These are phyloP conservation scores for Thermoascus crustaceus DNA, from an alignment of 2,329 filamentous ascomycete species.

Conservation along the genomic window DNA sequence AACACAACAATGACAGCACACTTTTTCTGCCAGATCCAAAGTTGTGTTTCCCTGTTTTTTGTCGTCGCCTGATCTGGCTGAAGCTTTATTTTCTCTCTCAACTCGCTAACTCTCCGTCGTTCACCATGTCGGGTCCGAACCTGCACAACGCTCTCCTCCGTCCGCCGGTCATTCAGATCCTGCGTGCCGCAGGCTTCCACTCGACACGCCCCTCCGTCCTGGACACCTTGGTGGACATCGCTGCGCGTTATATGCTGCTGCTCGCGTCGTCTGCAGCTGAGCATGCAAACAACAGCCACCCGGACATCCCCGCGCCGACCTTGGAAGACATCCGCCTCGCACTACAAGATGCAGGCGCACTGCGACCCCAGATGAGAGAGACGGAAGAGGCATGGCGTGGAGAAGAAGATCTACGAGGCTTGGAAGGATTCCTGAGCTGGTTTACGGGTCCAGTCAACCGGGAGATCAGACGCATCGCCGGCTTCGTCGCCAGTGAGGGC, in stretches of 20 bases:
- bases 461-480: constrained; percentile 74
- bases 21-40: not conserved
- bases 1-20: constrained; percentile 1
- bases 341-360: constrained; percentile 68
- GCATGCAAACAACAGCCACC: constrained; percentile 62
- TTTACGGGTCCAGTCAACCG: constrained; percentile 63
- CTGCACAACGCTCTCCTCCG: constrained; percentile 73
- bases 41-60: too few relatives aligned
- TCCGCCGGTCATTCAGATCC: constrained; percentile 79
- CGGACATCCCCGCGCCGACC: constrained; percentile 52
- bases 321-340: constrained; percentile 79
- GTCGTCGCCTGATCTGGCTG: not conserved
- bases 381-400: constrained; percentile 61
- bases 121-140: constrained; percentile 39
- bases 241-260: constrained; percentile 68
- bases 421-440: constrained; percentile 74
- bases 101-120: not conserved
- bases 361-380: constrained; percentile 59
- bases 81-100: not conserved
- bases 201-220: constrained; percentile 71
- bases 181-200: constrained; percentile 86
- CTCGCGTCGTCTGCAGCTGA: constrained; percentile 65
- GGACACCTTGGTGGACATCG: constrained; percentile 80
- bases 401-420: constrained; percentile 68
- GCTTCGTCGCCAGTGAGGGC: constrained; percentile 53